Base-by-base conservation (phyloP, 225 moss, liverwort and hornwort genomes). In the Antitrichia curtipendula region DNA sequence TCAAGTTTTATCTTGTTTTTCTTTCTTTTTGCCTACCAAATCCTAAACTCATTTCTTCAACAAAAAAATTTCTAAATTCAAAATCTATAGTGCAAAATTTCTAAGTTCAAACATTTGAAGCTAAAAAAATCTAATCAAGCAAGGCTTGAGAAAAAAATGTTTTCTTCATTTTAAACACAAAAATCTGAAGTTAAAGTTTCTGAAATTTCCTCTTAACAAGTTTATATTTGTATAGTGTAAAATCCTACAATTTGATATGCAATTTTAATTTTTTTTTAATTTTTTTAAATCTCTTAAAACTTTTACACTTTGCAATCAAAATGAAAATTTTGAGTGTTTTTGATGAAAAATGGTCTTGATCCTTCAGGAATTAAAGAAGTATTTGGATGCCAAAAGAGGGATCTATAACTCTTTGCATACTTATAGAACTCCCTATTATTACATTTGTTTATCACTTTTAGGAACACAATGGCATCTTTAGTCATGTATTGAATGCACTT, bases 21-120 rank as follows among this genome's bases (percentile, higher is more conserved):
- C 12, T 49, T 49, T 4, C 49, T 1, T 10, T n/a, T n/a, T n/a
- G n/a, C 1, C 36, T 7, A 0, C 23, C 2, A 22, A 12, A 66
- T 0, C 12, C 9, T 2, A 38, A 23, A 69, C 2, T 69, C 23
- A 40, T 23, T 69, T 25, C 24, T 69, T 25, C 24, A 40, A 40
- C 3, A 8, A 14, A 23, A 40, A 66, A 20, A 24, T 24, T 40
- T 13, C 14, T 25, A 3, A 70, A 41, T 25, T 25, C 8, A 41
- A 8, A 69, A 25, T 70, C 1, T 25, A 1, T 13, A 25, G 3
- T 40, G 4, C 14, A 70, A 40, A 15, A 4, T 7, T 69, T 41
- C 8, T 7, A 69, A 25, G 14, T 69, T 69, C 13, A 69, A 66
- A 38, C 23, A 68, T 23, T 13, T 1, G 13, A 24, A 24, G 14